Conservation (phyloP, 305 asterid species). For the Solanum aculeatissimum region DNA sequence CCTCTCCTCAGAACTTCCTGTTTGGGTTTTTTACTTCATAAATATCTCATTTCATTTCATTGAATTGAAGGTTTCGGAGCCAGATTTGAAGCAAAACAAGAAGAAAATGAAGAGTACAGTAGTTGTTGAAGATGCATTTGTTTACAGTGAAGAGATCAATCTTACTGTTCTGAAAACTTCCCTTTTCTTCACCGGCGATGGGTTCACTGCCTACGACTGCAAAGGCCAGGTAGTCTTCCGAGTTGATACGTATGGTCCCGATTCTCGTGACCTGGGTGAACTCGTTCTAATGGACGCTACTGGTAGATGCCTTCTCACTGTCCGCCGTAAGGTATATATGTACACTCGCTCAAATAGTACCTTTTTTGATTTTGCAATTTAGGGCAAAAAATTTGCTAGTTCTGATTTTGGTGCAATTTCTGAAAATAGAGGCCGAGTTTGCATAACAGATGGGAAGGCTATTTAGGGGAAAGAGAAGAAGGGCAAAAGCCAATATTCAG, state of each 20-base stretch:
- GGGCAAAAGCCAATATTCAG: conserved; percentile 51
- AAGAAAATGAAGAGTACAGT: conserved; percentile 15
- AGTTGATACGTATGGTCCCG: conserved; percentile 54
- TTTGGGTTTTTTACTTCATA: background rate
- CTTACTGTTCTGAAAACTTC: conserved; percentile 56
- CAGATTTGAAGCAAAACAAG: background rate
- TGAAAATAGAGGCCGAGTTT: conserved; percentile 54
- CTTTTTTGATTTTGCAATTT: background rate
- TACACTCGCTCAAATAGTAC: background rate
- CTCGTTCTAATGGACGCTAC: conserved; percentile 60
- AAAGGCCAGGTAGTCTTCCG: conserved; percentile 48
- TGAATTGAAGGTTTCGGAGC: background rate
- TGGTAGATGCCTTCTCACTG: conserved; percentile 66
- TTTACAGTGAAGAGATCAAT: conserved; percentile 2
- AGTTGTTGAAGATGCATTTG: conserved; percentile 30
- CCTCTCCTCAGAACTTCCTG: background rate
- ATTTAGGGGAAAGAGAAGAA: conserved; percentile 38
- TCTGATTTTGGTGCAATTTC: background rate
- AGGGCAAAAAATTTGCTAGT: background rate
- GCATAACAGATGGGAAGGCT: conserved; percentile 77
- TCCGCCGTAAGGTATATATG: conserved; percentile 17
- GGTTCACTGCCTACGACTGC: conserved; percentile 58
- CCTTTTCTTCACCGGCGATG: conserved; percentile 68
- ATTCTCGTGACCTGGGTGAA: conserved; percentile 24
- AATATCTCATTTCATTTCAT: background rate